Conservation (phyloP, 1,284 basidiomycete genomes). For the Phellinidium pouzarii region DNA sequence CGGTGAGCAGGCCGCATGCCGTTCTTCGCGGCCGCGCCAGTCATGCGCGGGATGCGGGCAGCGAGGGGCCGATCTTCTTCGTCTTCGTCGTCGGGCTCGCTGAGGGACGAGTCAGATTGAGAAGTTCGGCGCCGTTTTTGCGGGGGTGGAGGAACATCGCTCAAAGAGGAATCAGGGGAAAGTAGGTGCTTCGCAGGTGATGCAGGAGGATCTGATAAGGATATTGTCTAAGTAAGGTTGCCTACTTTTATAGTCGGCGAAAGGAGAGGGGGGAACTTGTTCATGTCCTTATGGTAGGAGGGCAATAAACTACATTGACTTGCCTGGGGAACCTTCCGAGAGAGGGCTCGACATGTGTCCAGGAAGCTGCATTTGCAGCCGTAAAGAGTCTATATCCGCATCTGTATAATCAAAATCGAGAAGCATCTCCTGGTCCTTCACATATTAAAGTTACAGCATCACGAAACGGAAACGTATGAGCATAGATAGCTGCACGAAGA, state of each 20-base stretch:
- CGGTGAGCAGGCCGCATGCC: conserved; percentile 14
- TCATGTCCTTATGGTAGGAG: conserved; percentile 2
- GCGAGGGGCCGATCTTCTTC: conserved; percentile 62
- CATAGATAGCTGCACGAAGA: conserved; percentile 3
- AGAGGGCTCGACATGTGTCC: conserved; percentile 37
- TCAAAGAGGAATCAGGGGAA: conserved; percentile 55
- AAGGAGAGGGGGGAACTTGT: background rate
- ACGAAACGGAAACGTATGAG: conserved; percentile 6
- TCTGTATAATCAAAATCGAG: conserved; percentile 74
- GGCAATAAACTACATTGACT: conserved; percentile 20
- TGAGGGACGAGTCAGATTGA: conserved; percentile 42
- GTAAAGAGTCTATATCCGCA: conserved; percentile 61
- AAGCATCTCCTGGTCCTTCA: conserved; percentile 67
- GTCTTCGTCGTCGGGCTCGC: conserved; percentile 39
- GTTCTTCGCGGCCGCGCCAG: conserved; percentile 19
- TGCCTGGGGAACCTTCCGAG: conserved; percentile 28
- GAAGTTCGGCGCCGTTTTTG: conserved; percentile 38
- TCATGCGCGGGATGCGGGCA: conserved; percentile 34
- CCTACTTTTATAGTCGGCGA: background rate
- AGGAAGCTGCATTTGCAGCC: conserved; percentile 62
- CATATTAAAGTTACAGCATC: conserved; percentile 3
- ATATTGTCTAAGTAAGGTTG: conserved; percentile 2
- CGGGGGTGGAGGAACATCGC: conserved; percentile 41
- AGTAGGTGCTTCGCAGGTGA: conserved; percentile 32
- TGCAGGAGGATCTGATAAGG: conserved; percentile 23